Percentiles rank a stretch among this genome's conserved stretches.
phyloP scores from a whole-genome alignment of 331 rosid genomes.

The Quercus tomentella region DNA sequence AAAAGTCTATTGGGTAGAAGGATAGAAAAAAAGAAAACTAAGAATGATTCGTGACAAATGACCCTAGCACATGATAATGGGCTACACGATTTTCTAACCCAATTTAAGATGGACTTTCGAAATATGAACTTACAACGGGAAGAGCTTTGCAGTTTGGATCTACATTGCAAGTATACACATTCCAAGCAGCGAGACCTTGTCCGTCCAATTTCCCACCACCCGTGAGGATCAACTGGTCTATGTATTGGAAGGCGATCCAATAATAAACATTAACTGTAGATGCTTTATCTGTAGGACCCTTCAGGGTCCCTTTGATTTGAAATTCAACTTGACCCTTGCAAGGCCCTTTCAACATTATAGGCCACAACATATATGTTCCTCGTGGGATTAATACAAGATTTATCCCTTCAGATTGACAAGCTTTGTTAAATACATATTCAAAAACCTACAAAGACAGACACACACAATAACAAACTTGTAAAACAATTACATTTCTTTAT shows the following conservation, averaged over 20 bases:
- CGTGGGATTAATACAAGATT: constrained; percentile 24
- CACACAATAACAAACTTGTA: too few relatives aligned
- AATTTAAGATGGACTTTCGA: too few relatives aligned
- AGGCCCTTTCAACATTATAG: constrained; percentile 16
- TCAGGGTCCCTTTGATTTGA: constrained; percentile 11
- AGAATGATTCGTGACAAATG: too few relatives aligned
- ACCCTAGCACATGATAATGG: too few relatives aligned
- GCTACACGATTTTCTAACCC: too few relatives aligned
- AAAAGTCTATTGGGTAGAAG: too few relatives aligned
- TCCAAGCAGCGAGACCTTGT: constrained; percentile 35
- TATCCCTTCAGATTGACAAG: constrained; percentile 18
- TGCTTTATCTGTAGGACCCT: background rate
- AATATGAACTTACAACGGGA: constrained; percentile 23
- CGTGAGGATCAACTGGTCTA: constrained; percentile 9
- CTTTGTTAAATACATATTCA: background rate
- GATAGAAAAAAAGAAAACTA: too few relatives aligned
- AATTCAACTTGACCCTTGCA: constrained; percentile 26
- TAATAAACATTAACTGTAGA: background rate
- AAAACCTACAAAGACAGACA: too few relatives aligned
- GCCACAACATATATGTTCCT: constrained; percentile 19
- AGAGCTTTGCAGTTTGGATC: background rate
- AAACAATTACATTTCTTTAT: too few relatives aligned
- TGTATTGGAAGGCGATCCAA: constrained; percentile 24
- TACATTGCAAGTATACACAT: background rate
- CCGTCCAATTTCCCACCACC: constrained; percentile 34